Percentiles rank a stretch among this genome's conserved stretches.
These are phyloP conservation scores for Saccharomycopsis fibuligera DNA, from an alignment of 805 yeast species.

Conservation along the genomic window DNA sequence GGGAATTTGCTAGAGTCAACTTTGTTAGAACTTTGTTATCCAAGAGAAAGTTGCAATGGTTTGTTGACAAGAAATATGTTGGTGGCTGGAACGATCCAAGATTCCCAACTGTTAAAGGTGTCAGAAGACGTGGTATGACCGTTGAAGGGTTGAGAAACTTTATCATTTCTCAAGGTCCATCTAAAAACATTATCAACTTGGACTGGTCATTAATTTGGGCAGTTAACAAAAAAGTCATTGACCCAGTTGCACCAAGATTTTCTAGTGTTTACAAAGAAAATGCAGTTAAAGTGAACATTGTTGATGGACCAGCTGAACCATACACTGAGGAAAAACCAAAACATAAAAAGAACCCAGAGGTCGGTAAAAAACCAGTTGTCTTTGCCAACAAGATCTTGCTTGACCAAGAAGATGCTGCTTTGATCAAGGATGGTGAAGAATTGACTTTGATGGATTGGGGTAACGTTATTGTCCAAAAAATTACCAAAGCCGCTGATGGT, in stretches of 20 bases:
- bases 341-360: conserved; percentile 91
- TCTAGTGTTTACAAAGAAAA: conserved; percentile 65
- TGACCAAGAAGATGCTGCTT: conserved; percentile 83
- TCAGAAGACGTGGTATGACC: conserved; percentile 99
- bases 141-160: conserved; percentile 95
- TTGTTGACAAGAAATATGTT: conserved; percentile 86
- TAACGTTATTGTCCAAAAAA: conserved; percentile 72
- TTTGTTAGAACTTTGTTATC: conserved; percentile 92
- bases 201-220: conserved; percentile 99
- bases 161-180: conserved; percentile 94
- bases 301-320: conserved; percentile 62
- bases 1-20: conserved; percentile 98
- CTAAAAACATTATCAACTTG: conserved; percentile 90
- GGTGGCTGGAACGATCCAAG: conserved; percentile 98
- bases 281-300: conserved; percentile 63
- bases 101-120: conserved; percentile 99
- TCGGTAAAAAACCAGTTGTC: conserved; percentile 77
- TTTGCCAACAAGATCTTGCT: conserved; percentile 58
- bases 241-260: conserved; percentile 94
- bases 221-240: conserved; percentile 92
- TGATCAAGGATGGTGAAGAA: conserved; percentile 70
- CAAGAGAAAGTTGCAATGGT: conserved; percentile 98
- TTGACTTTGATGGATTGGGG: conserved; percentile 99
- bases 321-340: conserved; percentile 71
- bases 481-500: conserved; percentile 52